Evolutionary conservation across 805 yeast species (phyloP).

Genomic region (Wickerhamomyces sydowiorum): DNA sequence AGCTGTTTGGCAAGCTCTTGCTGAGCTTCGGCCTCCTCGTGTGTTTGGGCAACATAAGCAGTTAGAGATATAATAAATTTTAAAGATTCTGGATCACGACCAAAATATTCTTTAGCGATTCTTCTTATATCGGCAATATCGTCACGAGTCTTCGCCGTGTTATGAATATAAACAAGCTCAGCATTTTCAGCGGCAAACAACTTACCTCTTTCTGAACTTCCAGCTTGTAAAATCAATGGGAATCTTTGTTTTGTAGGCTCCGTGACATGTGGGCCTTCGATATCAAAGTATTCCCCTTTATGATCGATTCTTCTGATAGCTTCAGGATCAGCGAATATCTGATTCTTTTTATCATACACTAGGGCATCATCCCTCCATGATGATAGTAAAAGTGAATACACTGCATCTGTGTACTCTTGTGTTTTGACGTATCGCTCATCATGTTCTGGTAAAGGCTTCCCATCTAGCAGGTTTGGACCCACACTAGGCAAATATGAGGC

Average conservation of each 20-base stretch:
- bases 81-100: slow-evolving; percentile 30
- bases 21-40: slow-evolving; percentile 33
- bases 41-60: no score
- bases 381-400: slow-evolving; percentile 29
- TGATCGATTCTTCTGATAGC: slow-evolving; percentile 31
- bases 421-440: slow-evolving; percentile 32
- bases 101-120: slow-evolving; percentile 25
- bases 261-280: slow-evolving; percentile 33
- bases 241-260: slow-evolving; percentile 36
- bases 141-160: slow-evolving; percentile 24
- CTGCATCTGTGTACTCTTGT: slow-evolving; percentile 32
- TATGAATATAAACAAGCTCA: slow-evolving; percentile 30
- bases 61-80: slow-evolving; percentile 31
- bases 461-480: slow-evolving; percentile 29
- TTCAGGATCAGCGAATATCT: slow-evolving; percentile 27
- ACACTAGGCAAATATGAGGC: slow-evolving; percentile 34
- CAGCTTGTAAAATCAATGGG: slow-evolving; percentile 38
- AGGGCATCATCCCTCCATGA: slow-evolving; percentile 33
- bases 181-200: slow-evolving; percentile 37
- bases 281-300: slow-evolving; percentile 30
- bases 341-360: slow-evolving; percentile 12
- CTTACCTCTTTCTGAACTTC: slow-evolving; percentile 31
- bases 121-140: slow-evolving; percentile 26
- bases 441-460: slow-evolving; percentile 28
- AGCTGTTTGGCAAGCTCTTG: slow-evolving; percentile 22